Percentiles rank a stretch among this genome's conserved stretches.
Evolutionary conservation across 179 eudicot genomes (phyloP).

Genomic region (Gypsophila paniculata): DNA sequence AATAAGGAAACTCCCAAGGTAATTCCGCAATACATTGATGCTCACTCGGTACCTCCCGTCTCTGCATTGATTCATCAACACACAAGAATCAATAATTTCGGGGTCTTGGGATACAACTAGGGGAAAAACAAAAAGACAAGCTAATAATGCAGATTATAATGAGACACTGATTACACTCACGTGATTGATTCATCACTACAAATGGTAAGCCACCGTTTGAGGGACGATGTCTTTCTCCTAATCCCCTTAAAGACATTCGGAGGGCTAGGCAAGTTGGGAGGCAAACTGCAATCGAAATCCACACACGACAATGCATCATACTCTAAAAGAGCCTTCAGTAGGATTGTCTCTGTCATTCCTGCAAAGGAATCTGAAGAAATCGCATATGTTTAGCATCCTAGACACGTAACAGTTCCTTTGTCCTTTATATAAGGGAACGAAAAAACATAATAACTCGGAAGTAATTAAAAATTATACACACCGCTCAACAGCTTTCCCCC

Average conservation of each 20-base stretch:
- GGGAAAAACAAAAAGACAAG: not conserved
- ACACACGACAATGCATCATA: slow-evolving; percentile 40
- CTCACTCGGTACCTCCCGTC: slow-evolving; percentile 63
- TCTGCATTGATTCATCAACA: slow-evolving; percentile 36
- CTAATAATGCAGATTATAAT: slow-evolving; percentile 6
- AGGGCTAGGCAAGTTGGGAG: slow-evolving; percentile 63
- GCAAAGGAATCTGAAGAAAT: slow-evolving; percentile 56
- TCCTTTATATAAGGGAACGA: not conserved
- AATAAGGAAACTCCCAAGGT: slow-evolving; percentile 83
- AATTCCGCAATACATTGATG: slow-evolving; percentile 72
- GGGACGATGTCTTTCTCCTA: slow-evolving; percentile 59
- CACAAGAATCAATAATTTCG: slow-evolving; percentile 20
- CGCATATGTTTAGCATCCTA: slow-evolving; percentile 16
- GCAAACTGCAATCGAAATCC: slow-evolving; percentile 42
- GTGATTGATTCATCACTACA: slow-evolving; percentile 66
- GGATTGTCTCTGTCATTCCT: slow-evolving; percentile 51
- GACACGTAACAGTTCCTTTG: not conserved
- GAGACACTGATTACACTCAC: slow-evolving; percentile 35
- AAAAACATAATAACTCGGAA: not conserved
- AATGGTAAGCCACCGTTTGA: slow-evolving; percentile 90
- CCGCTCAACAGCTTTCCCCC: slow-evolving; percentile 59
- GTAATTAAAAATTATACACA: slow-evolving; percentile 29
- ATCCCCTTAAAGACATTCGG: slow-evolving; percentile 86
- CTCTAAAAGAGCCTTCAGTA: slow-evolving; percentile 51
- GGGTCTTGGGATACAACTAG: not conserved